phyloP scores from a whole-genome alignment of 2,329 filamentous ascomycete species.

The Colletotrichum paranaense region DNA sequence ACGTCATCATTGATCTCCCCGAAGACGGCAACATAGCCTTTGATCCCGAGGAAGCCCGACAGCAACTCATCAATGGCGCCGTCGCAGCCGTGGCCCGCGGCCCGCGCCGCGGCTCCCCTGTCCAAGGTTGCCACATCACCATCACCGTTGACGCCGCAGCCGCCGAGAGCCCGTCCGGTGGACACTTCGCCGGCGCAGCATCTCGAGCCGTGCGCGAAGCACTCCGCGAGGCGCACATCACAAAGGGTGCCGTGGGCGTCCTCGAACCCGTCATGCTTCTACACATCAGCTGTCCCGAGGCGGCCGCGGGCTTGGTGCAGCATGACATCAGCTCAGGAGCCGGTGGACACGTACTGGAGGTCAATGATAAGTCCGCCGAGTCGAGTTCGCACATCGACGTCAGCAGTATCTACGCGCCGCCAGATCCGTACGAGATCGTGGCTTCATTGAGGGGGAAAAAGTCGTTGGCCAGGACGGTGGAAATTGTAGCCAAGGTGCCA shows the following conservation, averaged over 20 bases:
- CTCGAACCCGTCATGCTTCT: conserved; percentile 96
- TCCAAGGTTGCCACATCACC: conserved; percentile 80
- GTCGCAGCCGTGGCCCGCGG: conserved; percentile 87
- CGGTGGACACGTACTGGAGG: conserved; percentile 78
- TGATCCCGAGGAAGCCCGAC: conserved; percentile 61
- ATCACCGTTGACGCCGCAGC: conserved; percentile 72
- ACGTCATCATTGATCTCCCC: conserved; percentile 64
- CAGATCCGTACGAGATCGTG: conserved; percentile 79
- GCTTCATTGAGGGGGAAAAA: conserved; percentile 67
- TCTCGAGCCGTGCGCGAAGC: conserved; percentile 74
- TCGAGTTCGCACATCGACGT: conserved; percentile 69
- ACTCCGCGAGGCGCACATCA: conserved; percentile 69
- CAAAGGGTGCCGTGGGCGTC: conserved; percentile 68
- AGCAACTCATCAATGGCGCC: conserved; percentile 80
- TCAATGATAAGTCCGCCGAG: conserved; percentile 65
- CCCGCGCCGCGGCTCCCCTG: conserved; percentile 81
- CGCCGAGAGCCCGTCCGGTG: conserved; percentile 69
- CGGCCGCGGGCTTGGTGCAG: conserved; percentile 82
- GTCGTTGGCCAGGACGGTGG: conserved; percentile 60
- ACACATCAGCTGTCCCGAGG: conserved; percentile 86
- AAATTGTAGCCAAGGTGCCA: conserved; percentile 88
- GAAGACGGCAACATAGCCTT: conserved; percentile 60
- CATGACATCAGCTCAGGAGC: conserved; percentile 82
- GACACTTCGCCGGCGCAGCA: conserved; percentile 74
- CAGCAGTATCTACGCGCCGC: conserved; percentile 84